These are phyloP conservation scores for Paraphoma chrysanthemicola DNA, from an alignment of 2,329 filamentous ascomycete genomes.

Conservation along the genomic window DNA sequence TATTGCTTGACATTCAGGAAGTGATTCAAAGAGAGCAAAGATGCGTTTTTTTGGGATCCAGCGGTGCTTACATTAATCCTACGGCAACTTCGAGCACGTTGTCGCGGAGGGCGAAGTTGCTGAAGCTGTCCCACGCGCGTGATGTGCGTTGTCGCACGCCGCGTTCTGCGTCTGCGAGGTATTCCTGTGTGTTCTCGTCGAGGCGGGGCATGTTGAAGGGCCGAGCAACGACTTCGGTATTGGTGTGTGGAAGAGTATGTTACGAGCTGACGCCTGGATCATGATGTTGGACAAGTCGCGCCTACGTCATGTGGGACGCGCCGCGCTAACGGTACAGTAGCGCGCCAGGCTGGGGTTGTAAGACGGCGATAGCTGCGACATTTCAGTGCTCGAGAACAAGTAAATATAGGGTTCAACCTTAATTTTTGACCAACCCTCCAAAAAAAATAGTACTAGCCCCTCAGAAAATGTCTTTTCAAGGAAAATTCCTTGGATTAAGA, in stretches of 20 bases:
- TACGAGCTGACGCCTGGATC: background rate
- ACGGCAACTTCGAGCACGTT: slow-evolving; percentile 80
- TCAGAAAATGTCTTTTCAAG: no score
- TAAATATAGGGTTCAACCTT: no score
- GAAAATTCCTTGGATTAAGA: no score
- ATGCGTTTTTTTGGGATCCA: no score
- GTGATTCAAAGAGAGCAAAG: no score
- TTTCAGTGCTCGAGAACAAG: no score
- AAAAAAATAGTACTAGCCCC: no score
- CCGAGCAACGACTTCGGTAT: background rate
- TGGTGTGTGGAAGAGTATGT: background rate
- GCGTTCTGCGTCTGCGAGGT: slow-evolving; percentile 58
- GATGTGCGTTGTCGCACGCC: slow-evolving; percentile 52
- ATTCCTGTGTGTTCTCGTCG: slow-evolving; percentile 44
- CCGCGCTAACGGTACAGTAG: no score
- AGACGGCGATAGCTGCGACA: no score
- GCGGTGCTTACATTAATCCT: slow-evolving; percentile 72
- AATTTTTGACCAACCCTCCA: no score
- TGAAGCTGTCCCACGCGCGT: slow-evolving; percentile 67
- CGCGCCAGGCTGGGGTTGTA: no score
- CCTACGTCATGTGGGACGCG: background rate
- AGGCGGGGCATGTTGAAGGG: slow-evolving; percentile 36
- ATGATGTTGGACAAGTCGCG: background rate
- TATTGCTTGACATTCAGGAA: no score
- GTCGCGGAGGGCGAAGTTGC: slow-evolving; percentile 76